phyloP scores from a whole-genome alignment of 495 filamentous ascomycete genomes.

The Usnea hakonensis region DNA sequence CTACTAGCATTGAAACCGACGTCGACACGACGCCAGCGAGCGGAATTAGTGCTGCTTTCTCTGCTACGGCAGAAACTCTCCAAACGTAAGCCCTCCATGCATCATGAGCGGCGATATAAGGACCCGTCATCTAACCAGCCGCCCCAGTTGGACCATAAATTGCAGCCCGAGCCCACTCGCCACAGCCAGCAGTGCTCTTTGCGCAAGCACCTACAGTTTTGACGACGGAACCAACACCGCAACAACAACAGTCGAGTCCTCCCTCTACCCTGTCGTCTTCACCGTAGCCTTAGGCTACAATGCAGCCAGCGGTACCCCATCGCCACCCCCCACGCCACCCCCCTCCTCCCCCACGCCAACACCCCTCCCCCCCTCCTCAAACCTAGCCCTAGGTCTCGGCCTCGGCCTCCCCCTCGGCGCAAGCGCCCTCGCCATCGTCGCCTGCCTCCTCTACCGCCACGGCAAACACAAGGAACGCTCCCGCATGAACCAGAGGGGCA shows the following conservation, averaged over 20 bases:
- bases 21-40: no score
- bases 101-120: not conserved
- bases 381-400: not conserved
- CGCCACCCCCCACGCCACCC: not conserved
- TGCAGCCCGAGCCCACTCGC: not conserved
- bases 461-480: conserved; percentile 1
- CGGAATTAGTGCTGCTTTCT: not conserved
- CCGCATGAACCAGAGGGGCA: not conserved
- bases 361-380: not conserved
- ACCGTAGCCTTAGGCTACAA: not conserved
- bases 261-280: not conserved
- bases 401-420: not conserved
- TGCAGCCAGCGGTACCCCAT: not conserved
- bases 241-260: not conserved
- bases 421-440: not conserved
- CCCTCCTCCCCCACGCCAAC: not conserved
- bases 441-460: not conserved
- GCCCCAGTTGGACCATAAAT: not conserved
- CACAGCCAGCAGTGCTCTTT: not conserved
- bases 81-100: not conserved
- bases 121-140: not conserved
- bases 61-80: not conserved
- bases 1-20: not conserved
- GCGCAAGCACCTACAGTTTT: not conserved
- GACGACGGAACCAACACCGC: not conserved